phyloP scores from a whole-genome alignment of 805 yeast genomes.

The Kluyveromyces siamensis region DNA sequence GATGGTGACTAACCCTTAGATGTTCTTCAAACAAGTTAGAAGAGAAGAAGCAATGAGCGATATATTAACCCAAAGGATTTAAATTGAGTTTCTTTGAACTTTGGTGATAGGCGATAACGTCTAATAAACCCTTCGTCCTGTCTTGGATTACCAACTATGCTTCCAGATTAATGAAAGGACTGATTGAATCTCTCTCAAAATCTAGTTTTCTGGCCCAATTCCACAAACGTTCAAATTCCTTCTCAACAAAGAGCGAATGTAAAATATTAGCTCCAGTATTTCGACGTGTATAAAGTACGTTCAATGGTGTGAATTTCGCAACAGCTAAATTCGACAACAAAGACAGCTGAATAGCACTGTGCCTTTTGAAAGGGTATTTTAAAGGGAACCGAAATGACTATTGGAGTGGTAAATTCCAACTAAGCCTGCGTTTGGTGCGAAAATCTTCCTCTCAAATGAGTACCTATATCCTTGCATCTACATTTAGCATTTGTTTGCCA shows the following conservation, averaged over 20 bases:
- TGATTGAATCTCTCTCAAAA: not conserved
- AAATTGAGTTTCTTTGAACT: too few relatives aligned
- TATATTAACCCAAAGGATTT: too few relatives aligned
- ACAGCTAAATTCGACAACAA: not conserved
- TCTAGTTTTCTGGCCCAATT: not conserved
- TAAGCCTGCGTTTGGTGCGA: not conserved
- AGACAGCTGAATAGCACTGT: not conserved
- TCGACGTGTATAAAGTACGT: not conserved
- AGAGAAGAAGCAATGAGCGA: not conserved
- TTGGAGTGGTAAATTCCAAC: constrained; percentile 3
- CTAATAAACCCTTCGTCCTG: not conserved
- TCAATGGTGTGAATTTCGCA: not conserved
- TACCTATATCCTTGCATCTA: not conserved
- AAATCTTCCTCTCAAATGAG: too few relatives aligned
- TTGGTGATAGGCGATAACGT: not conserved
- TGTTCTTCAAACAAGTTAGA: not conserved
- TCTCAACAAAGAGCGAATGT: not conserved
- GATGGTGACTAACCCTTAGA: not conserved
- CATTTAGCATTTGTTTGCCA: not conserved
- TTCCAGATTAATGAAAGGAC: not conserved
- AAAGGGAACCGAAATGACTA: not conserved
- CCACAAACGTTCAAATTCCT: not conserved
- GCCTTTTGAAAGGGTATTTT: not conserved
- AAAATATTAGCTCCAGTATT: not conserved
- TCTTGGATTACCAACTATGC: not conserved